These are phyloP conservation scores for Penicillium verrucosum DNA, from an alignment of 2,329 filamentous ascomycete genomes.

Conservation along the genomic window DNA sequence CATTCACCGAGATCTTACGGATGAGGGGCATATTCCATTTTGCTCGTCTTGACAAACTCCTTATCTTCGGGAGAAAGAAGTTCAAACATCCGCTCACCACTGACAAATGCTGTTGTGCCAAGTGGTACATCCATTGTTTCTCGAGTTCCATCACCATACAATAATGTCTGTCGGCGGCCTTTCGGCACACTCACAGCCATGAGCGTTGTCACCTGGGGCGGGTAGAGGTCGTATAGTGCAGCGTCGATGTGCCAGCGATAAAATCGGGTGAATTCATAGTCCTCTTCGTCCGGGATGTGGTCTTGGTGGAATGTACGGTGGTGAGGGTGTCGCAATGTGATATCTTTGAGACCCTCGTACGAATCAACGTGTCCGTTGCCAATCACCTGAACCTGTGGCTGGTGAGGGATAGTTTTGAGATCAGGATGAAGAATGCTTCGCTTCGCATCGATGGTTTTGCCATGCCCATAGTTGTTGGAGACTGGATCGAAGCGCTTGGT, in stretches of 20 bases:
- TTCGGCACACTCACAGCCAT: constrained; percentile 70
- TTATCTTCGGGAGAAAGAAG: constrained; percentile 63
- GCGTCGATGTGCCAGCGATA: constrained; percentile 82
- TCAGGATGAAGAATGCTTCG: constrained; percentile 70
- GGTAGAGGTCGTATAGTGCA: constrained; percentile 70
- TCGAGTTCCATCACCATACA: constrained; percentile 69
- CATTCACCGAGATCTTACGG: constrained; percentile 48
- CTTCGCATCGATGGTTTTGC: constrained; percentile 67
- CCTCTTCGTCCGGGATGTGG: constrained; percentile 59
- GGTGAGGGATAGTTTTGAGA: constrained; percentile 74
- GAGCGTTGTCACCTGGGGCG: constrained; percentile 68
- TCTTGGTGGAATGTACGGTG: constrained; percentile 73
- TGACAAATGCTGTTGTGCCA: constrained; percentile 73
- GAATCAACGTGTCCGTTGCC: constrained; percentile 67
- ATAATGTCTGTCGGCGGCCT: constrained; percentile 62
- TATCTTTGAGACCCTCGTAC: constrained; percentile 68
- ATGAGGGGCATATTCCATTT: constrained; percentile 72
- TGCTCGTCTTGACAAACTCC: constrained; percentile 63
- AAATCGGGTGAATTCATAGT: constrained; percentile 58
- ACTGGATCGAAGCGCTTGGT: constrained; percentile 70
- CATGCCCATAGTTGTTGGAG: constrained; percentile 67
- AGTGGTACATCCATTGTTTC: constrained; percentile 67
- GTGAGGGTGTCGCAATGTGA: constrained; percentile 70
- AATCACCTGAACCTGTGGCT: constrained; percentile 77
- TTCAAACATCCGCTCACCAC: constrained; percentile 68